Percentiles rank a stretch among this genome's conserved stretches.
Evolutionary conservation across 106 monocot genomes (phyloP).

Genomic region (Vanilla planifolia): DNA sequence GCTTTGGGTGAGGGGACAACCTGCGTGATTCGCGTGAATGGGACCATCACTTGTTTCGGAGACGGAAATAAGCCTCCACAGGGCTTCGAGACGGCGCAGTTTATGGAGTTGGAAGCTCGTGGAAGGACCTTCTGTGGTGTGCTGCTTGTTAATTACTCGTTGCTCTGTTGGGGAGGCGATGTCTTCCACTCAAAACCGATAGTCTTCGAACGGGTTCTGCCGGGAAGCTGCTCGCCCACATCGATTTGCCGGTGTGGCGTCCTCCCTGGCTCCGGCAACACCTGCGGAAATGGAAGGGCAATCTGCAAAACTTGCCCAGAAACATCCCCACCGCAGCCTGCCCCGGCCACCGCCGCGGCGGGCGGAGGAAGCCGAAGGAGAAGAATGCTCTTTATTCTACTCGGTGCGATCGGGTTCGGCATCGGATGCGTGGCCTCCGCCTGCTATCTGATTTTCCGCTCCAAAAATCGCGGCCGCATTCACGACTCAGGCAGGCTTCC

Average conservation of each 20-base stretch:
- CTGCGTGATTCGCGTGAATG: conserved; percentile 36
- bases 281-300: conserved; percentile 22
- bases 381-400: conserved; percentile 14
- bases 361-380: not conserved
- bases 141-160: conserved; percentile 24
- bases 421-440: conserved; percentile 3
- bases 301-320: conserved; percentile 31
- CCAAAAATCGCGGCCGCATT: conserved; percentile 9
- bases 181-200: conserved; percentile 11
- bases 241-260: conserved; percentile 23
- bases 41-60: conserved; percentile 53
- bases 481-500: conserved; percentile 24
- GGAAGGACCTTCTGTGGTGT: conserved; percentile 66
- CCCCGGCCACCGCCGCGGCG: not conserved
- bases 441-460: conserved; percentile 11
- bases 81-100: conserved; percentile 6
- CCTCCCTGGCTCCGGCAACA: conserved; percentile 33
- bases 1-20: conserved; percentile 47
- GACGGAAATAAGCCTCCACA: conserved; percentile 12
- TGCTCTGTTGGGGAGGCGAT: conserved; percentile 73
- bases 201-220: conserved; percentile 42
- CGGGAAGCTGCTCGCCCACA: conserved; percentile 36
- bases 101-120: conserved; percentile 49
- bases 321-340: not conserved
- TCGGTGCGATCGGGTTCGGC: conserved; percentile 21